Evolutionary conservation across 495 filamentous ascomycete genomes (phyloP), one percentile per base, ranked within the genome.

Genomic region (Aspergillus wentii): DNA sequence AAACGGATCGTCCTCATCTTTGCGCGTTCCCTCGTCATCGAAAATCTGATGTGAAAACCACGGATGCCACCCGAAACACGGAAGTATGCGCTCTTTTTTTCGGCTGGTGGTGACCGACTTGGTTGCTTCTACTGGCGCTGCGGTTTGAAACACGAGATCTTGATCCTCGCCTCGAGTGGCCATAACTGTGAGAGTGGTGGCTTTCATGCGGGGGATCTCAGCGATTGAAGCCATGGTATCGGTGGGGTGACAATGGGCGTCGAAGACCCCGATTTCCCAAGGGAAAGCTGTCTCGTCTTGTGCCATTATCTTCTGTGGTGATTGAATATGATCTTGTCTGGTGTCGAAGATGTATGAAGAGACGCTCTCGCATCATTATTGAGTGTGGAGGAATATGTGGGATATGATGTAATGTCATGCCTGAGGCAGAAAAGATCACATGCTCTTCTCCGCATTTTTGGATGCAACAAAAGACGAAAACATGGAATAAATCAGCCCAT

Each of bases 171-270:
- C 69, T 23, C 90, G 80, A 1, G 94, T 96, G 6, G 86, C 79
- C 91, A 98, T 96, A 38, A 94, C 74, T 3, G 88, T 89, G 16
- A 98, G 64, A 11, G 71, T 75, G 17, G 73, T 76, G 28, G 88
- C 79, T 50, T 80, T 83, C 89, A 97, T 96, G 19, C 53, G 44
- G 10, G 79, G 68, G 35, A 97, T 88, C 13, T 64, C 62, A 23
- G 72, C 49, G 32, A 89, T 66, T 4, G 75, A 82, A 15, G 81
- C 53, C 78, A 92, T 85, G n/a, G 87, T 95, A 58, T 96, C 91
- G 15, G 92, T 98, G n/a, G 92, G 90, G 59, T 98, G 92, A 52
- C 94, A 98, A 62, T 98, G 92, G 30, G 92, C 88, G 62, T 98
- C 92, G 49, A 76, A 86, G 34, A 91, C 77, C 17, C 88, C 89